These are phyloP conservation scores for Chlorella sp. DNA, from an alignment of 139 green algal genomes.

Conservation along the genomic window DNA sequence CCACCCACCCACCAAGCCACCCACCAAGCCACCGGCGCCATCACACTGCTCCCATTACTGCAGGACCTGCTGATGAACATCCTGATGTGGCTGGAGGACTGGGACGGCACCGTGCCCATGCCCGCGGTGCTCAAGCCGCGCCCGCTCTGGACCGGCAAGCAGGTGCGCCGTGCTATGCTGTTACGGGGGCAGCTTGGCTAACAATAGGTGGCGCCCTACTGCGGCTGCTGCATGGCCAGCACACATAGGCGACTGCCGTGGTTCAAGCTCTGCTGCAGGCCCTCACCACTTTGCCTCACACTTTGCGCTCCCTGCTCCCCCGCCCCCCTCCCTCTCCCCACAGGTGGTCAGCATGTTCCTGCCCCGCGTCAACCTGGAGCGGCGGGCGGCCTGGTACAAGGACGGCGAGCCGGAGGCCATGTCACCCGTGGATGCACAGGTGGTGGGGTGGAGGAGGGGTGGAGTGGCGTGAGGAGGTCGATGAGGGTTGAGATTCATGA, in stretches of 20 bases:
- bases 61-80: conserved; percentile 98
- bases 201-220: no score
- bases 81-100: conserved; percentile 95
- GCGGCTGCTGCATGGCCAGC: no score
- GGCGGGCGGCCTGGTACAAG: conserved; percentile 86
- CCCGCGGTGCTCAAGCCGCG: conserved; percentile 95
- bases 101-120: conserved; percentile 93
- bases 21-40: neutral
- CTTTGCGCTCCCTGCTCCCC: no score
- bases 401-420: conserved; percentile 87
- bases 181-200: no score
- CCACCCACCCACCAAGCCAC: no score
- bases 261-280: neutral
- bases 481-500: no score
- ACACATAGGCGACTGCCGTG: no score
- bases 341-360: conserved; percentile 89
- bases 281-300: no score
- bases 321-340: neutral
- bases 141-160: conserved; percentile 98
- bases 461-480: no score
- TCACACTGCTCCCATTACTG: no score
- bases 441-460: conserved; percentile 40
- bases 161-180: conserved; percentile 58
- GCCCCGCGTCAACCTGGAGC: conserved; percentile 85
- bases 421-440: conserved; percentile 89